Evolutionary conservation across 2,329 filamentous ascomycete species (phyloP).

Genomic region (Albifimbria verrucaria): DNA sequence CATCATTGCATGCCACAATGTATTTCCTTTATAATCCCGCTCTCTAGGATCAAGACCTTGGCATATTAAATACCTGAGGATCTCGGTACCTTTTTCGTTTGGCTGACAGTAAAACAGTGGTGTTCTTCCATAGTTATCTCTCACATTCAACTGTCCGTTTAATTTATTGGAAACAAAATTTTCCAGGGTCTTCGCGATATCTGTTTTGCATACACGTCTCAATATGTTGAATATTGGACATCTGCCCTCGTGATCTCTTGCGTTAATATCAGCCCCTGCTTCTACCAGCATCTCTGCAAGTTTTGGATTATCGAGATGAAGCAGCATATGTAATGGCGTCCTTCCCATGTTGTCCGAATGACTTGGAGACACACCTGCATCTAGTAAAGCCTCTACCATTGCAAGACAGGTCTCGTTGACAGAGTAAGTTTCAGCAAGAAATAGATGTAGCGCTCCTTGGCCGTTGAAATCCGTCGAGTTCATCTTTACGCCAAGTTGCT

Average conservation of each 20-base stretch:
- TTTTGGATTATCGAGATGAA: not conserved
- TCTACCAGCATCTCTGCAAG: not conserved
- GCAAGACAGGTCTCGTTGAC: not conserved
- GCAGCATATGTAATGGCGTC: not conserved
- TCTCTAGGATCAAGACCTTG: not conserved
- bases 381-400: not conserved
- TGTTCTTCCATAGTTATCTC: not conserved
- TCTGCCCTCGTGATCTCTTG: not conserved
- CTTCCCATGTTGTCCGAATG: not conserved
- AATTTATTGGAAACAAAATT: not conserved
- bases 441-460: conserved; percentile 17
- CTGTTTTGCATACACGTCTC: not conserved
- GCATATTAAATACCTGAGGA: not conserved
- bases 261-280: not conserved
- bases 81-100: not conserved
- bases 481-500: conserved; percentile 7
- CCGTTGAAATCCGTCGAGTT: conserved; percentile 14
- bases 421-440: not conserved
- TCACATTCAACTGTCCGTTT: not conserved
- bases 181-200: not conserved
- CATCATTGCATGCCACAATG: not conserved
- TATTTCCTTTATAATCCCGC: not conserved
- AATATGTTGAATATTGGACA: not conserved
- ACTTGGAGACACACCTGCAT: not conserved
- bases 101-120: not conserved